Percentiles rank a stretch among this genome's conserved stretches.
These are phyloP conservation scores for Melampsora abietis-canadensis DNA, from an alignment of 1,284 basidiomycete species.

Conservation along the genomic window DNA sequence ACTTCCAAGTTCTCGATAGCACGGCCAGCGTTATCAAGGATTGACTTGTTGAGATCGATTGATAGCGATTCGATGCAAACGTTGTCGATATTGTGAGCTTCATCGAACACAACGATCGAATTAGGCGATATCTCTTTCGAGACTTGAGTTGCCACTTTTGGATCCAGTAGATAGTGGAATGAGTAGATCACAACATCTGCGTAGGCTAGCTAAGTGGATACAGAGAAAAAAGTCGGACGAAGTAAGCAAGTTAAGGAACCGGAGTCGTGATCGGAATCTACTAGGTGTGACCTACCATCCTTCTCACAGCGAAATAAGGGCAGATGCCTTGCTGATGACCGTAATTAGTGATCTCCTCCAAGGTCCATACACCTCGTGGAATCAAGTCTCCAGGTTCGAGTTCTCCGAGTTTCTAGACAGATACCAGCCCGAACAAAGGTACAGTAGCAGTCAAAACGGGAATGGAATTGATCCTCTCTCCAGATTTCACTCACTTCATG, in stretches of 20 bases:
- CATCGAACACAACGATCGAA: constrained; percentile 97
- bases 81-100: constrained; percentile 99
- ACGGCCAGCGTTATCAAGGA: constrained; percentile 89
- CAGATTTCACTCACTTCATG: constrained; percentile 70
- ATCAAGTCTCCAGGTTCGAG: constrained; percentile 80
- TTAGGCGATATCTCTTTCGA: constrained; percentile 97
- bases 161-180: constrained; percentile 97
- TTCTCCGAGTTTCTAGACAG: constrained; percentile 65
- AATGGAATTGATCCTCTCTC: constrained; percentile 16
- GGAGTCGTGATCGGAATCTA: not conserved
- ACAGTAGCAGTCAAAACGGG: not conserved
- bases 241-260: not conserved
- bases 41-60: constrained; percentile 96
- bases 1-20: constrained; percentile 84
- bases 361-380: constrained; percentile 84
- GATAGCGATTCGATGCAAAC: constrained; percentile 98
- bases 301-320: constrained; percentile 91
- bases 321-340: constrained; percentile 82
- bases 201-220: constrained; percentile 74
- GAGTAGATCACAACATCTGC: constrained; percentile 97
- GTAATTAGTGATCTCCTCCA: constrained; percentile 87
- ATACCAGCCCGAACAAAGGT: not conserved
- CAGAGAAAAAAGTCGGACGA: not conserved
- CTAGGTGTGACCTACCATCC: constrained; percentile 68
- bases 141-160: constrained; percentile 98